These are phyloP conservation scores for Phytophthora kernoviae DNA, from an alignment of 352 stramenopile genomes.

Conservation along the genomic window DNA sequence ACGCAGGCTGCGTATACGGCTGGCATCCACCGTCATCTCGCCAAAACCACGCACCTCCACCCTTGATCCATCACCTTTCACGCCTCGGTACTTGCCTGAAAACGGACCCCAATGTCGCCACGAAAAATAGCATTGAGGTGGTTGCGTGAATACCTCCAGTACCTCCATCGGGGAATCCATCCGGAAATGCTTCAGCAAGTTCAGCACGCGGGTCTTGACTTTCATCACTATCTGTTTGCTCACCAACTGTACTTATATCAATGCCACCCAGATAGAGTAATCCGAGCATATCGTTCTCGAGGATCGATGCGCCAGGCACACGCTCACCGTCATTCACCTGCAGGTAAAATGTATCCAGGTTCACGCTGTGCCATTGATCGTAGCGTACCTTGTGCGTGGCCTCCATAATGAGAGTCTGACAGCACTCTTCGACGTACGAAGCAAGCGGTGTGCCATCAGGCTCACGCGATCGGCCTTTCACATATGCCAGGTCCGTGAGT, in stretches of 20 bases:
- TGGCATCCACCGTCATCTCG: constrained; percentile 64
- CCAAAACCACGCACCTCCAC: constrained; percentile 77
- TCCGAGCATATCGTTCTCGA: constrained; percentile 73
- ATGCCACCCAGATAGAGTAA: constrained; percentile 59
- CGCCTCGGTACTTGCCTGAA: constrained; percentile 63
- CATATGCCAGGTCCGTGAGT: constrained; percentile 78
- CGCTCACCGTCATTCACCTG: constrained; percentile 72
- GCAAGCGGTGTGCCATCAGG: constrained; percentile 62
- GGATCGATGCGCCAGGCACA: constrained; percentile 44
- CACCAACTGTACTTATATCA: constrained; percentile 35
- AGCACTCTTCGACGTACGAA: constrained; percentile 75
- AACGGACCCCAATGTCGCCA: constrained; percentile 85
- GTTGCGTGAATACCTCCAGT: constrained; percentile 78
- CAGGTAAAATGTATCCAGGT: constrained; percentile 62
- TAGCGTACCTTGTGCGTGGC: constrained; percentile 70
- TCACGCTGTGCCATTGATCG: constrained; percentile 65
- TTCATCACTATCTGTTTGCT: constrained; percentile 41
- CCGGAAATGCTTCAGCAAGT: constrained; percentile 66
- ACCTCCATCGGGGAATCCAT: constrained; percentile 85
- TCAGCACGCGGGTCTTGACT: constrained; percentile 53
- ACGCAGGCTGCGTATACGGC: constrained; percentile 51
- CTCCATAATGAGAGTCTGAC: constrained; percentile 84
- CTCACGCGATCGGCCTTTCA: constrained; percentile 60
- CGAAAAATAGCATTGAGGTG: constrained; percentile 75
- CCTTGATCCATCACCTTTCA: constrained; percentile 60